These are phyloP conservation scores for Macroventuria anomochaeta DNA, from an alignment of 2,329 filamentous ascomycete species.

Conservation along the genomic window DNA sequence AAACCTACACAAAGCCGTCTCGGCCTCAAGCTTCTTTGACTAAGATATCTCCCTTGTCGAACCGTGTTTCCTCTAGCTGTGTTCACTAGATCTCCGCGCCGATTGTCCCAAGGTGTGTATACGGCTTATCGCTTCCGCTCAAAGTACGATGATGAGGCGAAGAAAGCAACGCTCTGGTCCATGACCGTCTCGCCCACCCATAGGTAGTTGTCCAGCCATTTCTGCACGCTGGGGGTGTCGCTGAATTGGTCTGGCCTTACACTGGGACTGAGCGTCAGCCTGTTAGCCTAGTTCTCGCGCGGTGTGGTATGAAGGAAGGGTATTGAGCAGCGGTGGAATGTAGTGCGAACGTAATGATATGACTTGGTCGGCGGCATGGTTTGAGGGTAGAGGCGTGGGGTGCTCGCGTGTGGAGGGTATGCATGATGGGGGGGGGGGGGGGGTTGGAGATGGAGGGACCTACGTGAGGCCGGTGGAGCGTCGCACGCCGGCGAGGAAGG, in stretches of 20 bases:
- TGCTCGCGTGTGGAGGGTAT: slow-evolving; percentile 1
- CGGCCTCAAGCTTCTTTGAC: no score
- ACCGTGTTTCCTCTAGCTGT: no score
- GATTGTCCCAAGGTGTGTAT: no score
- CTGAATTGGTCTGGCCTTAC: slow-evolving; percentile 85
- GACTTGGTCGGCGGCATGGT: no score
- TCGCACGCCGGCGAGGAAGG: slow-evolving; percentile 95
- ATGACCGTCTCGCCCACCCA: slow-evolving; percentile 97
- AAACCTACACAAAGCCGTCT: no score
- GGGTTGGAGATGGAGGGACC: slow-evolving; percentile 49
- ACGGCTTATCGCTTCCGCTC: slow-evolving; percentile 72
- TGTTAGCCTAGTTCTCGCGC: slow-evolving; percentile 33
- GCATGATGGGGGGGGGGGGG: neutral
- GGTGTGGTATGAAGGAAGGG: no score
- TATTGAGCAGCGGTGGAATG: no score
- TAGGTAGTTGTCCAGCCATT: slow-evolving; percentile 92
- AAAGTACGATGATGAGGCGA: slow-evolving; percentile 85
- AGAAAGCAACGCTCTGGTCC: slow-evolving; percentile 93
- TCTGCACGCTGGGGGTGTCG: slow-evolving; percentile 81
- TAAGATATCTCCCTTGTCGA: no score
- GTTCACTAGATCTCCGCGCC: no score
- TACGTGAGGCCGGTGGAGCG: slow-evolving; percentile 98
- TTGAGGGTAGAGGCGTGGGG: neutral
- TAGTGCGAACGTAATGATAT: no score
- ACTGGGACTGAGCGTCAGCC: slow-evolving; percentile 67